Conservation (phyloP, 1,284 basidiomycete species). For the Trichosporon sp. region DNA sequence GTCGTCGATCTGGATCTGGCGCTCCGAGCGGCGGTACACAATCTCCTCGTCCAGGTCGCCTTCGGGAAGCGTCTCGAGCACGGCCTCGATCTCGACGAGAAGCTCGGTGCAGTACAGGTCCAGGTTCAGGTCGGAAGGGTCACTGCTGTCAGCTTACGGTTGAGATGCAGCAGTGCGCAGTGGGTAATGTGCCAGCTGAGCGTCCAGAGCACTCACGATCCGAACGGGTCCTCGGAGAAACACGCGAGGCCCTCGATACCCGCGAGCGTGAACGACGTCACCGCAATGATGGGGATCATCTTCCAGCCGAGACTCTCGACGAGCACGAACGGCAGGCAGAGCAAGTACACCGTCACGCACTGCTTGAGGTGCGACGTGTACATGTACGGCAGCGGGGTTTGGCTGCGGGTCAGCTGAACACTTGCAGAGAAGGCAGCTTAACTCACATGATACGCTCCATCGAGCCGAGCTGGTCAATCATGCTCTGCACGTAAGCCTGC, state of each 20-base stretch:
- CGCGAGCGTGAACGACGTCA: constrained; percentile 73
- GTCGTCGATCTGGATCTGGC: constrained; percentile 26
- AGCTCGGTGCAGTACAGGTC: constrained; percentile 82
- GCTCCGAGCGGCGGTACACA: constrained; percentile 20
- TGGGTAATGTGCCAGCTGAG: too few relatives aligned
- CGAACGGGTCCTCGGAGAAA: constrained; percentile 81
- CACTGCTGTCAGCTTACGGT: constrained; percentile 59
- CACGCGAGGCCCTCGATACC: constrained; percentile 82
- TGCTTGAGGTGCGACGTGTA: constrained; percentile 85
- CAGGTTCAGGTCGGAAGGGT: constrained; percentile 50
- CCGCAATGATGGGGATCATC: constrained; percentile 77
- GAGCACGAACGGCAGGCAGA: constrained; percentile 79
- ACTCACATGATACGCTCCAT: constrained; percentile 71
- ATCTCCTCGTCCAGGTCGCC: constrained; percentile 57
- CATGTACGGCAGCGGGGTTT: constrained; percentile 54
- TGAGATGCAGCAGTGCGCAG: neutral
- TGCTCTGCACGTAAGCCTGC: constrained; percentile 65
- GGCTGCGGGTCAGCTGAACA: constrained; percentile 25
- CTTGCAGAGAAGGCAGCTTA: too few relatives aligned
- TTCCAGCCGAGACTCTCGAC: constrained; percentile 68
- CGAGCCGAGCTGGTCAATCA: constrained; percentile 78
- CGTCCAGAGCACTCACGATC: constrained; percentile 5
- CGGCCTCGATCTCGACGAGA: constrained; percentile 79
- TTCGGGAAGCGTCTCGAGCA: constrained; percentile 75
- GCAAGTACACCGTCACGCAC: constrained; percentile 84